Evolutionary conservation across 1,139 yeast species (phyloP), one percentile per base, ranked within the genome.

Genomic region (Yarrowia galli): DNA sequence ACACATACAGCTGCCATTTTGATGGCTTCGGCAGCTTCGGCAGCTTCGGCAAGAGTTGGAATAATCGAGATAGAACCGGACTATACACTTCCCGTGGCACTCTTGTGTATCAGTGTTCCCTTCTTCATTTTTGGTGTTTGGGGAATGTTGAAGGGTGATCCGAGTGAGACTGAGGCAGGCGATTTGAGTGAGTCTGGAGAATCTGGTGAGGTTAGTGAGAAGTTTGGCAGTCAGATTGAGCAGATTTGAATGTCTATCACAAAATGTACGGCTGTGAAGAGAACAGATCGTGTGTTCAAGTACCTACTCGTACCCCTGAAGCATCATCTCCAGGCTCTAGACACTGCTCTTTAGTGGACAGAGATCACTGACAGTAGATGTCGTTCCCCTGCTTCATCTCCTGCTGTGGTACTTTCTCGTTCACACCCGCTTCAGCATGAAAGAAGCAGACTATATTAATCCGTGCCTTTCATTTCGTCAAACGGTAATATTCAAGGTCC

Each of bases 1-100:
- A 53, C 45, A 10, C 45, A 53, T n/a, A 15, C 60, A 3, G 60
- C 22, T 12, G 60, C 60, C 12, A 28, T 38, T 4, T 22, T 53
- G 43, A 53, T 53, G 58, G 58, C 58, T 9, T 36, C 58, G 2
- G 43, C 32, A 1, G 58, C 58, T 35, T 53, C 58, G 2, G 43
- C 32, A 1, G 58, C 58, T 35, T 53, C 58, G 15, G 58, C 43
- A 13, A 49, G 40, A 4, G 56, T 13, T 13, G 56, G 40, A 2
- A 7, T 28, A 4, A 23, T 32, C 40, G 40, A 18, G n/a, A 23
- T 20, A 2, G 20, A 22, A 3, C 12, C 28, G 5, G 58, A 36
- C n/a, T 53, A 53, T 15, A 53, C 53, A 0, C 13, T 48, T n/a
- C 53, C 53, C 12, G 22, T 15, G 7, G n/a, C 20, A 2, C 43